phyloP scores from a whole-genome alignment of 768 basidiomycete species.

The Hortiboletus campestris region DNA sequence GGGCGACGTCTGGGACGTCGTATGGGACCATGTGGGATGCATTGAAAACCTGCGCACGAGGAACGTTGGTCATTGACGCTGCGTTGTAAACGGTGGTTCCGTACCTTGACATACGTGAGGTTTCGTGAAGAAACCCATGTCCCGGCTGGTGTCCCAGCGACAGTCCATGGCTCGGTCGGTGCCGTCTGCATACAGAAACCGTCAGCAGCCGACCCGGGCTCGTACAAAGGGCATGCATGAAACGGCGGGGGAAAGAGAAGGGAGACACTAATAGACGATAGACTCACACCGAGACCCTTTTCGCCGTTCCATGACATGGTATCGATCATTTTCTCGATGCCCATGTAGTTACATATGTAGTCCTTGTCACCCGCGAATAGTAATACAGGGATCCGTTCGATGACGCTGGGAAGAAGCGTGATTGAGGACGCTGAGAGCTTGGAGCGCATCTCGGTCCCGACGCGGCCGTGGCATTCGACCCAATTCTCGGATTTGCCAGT shows the following conservation, averaged over 20 bases:
- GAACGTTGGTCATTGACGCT: background rate
- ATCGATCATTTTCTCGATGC: conserved; percentile 83
- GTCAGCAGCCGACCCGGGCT: background rate
- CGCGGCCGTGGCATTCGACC: conserved; percentile 78
- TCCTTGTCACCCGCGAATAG: conserved; percentile 96
- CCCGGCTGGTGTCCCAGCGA: conserved; percentile 75
- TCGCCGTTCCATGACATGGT: conserved; percentile 83
- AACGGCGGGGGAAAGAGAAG: background rate
- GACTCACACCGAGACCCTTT: conserved; percentile 77
- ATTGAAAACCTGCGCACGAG: conserved; percentile 64
- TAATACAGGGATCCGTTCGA: conserved; percentile 80
- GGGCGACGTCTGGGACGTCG: conserved; percentile 83
- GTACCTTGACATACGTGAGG: conserved; percentile 88
- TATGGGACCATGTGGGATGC: conserved; percentile 95
- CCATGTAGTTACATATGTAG: conserved; percentile 94
- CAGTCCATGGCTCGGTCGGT: conserved; percentile 69
- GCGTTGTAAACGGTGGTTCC: background rate
- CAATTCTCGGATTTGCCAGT: conserved; percentile 71
- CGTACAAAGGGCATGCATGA: background rate
- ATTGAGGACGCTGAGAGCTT: conserved; percentile 64
- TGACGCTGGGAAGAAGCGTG: conserved; percentile 70
- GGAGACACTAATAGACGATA: background rate
- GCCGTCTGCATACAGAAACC: conserved; percentile 45
- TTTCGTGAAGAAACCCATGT: conserved; percentile 90
- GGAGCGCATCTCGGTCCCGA: conserved; percentile 62